Evolutionary conservation across 371 early-diverging fungal genomes (phyloP).

Genomic region (Parasitella parasitica): DNA sequence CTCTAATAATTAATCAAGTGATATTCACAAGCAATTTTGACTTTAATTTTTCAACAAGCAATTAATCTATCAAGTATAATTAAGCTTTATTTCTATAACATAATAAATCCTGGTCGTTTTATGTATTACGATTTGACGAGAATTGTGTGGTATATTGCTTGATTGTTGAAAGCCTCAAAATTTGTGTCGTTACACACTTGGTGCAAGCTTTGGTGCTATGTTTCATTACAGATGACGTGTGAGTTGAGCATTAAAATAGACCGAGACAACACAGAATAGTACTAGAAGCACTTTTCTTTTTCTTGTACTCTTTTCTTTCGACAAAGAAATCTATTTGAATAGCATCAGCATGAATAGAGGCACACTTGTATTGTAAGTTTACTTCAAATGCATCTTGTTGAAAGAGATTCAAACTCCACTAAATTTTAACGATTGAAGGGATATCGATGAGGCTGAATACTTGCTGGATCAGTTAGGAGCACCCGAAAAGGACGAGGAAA

Average conservation of each 20-base stretch:
- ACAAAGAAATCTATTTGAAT: background rate
- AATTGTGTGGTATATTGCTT: too few species aligned
- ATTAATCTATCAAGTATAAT: too few species aligned
- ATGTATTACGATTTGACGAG: too few species aligned
- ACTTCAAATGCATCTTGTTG: background rate
- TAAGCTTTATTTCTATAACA: too few species aligned
- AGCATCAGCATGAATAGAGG: constrained; percentile 29
- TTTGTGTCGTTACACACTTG: too few species aligned
- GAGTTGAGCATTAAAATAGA: background rate
- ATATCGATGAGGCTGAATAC: constrained; percentile 59
- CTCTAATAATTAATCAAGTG: too few species aligned
- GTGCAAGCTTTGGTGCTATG: background rate
- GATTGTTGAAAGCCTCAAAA: too few species aligned
- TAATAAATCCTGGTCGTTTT: too few species aligned
- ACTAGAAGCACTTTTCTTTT: background rate
- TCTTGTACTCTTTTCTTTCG: background rate
- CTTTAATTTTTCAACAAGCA: too few species aligned
- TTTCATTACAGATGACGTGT: background rate
- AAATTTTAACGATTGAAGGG: background rate
- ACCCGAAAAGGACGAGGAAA: constrained; percentile 45
- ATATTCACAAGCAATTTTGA: too few species aligned
- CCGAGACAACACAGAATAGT: background rate
- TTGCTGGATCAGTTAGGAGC: constrained; percentile 50
- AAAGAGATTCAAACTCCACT: background rate
- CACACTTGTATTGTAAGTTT: constrained; percentile 27